Base-by-base conservation (phyloP, 768 basidiomycete genomes). In the Rhodotorula babjevae region DNA sequence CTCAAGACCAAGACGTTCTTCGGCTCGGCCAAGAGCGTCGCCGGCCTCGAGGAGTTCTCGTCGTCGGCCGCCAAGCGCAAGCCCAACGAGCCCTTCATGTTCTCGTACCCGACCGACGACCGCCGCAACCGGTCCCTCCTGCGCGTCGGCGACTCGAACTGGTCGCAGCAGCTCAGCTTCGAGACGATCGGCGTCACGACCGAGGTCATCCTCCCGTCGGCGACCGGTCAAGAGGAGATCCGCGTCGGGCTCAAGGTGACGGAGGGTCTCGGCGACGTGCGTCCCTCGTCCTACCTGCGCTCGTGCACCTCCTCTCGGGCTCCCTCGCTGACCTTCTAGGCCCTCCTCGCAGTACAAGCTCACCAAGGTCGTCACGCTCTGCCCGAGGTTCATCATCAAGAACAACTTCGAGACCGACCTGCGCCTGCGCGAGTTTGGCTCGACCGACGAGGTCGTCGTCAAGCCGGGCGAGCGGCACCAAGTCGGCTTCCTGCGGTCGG, bases 101-200 rank as follows among this genome's bases (percentile, higher is more conserved):
- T 97, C 63, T 94, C 93, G 10, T 92, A 92, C 82, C 80, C 81
- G 2, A 85, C 88, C 16, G 85, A 87, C 50, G 87, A 90, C 55
- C 86, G 88, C 61, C 89, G 91, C 21, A 89, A 92, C 71, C 90
- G 95, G 72, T 92, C 90, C 78, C 83, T 88, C 40, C 88, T 98
- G 80, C 88, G 86, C 69, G 80, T 96, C 23, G 88, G 86, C 18
- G 87, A 92, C 68, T 94, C 94, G 1, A 81, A 84, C 40, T 98
- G 94, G 95, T 97, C 95, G 1, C 67, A 93, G 90, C 84, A 87
- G n/a, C 82, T 97, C 66, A 90, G 92, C 71, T 85, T 98, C 61
- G 96, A 98, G 77, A 92, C 94, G 6, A 91, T 94, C 31, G 86
- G 89, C 2, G 93, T 93, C n/a, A 93, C 96, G 74, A 89, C 87